Evolutionary conservation across 768 basidiomycete species (phyloP), one percentile per base, ranked within the genome.

Genomic region (Pulveroboletus sp.): DNA sequence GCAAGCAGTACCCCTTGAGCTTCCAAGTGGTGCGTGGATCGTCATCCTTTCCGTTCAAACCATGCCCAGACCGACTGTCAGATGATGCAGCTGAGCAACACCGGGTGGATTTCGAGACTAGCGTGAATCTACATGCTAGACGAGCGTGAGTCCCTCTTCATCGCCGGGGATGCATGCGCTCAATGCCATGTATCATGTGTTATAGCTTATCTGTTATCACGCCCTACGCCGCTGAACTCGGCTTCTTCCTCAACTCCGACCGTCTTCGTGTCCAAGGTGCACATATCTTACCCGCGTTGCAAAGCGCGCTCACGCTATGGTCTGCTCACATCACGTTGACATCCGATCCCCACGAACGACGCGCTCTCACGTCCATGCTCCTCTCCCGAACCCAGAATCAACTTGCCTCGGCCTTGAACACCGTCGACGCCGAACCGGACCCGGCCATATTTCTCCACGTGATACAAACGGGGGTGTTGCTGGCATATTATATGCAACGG

Each of bases 401-500:
- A 39, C 69, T 72, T 5, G 69, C 73, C 9, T 71, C 71, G 5
- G 75, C 35, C 54, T 62, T 78, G 68, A 74, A 78, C 18, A 67
- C 74, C n/a, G 55, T 57, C 24, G 61, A 62, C 15, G 49, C 61
- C 28, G 62, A 59, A 39, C 58, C 57, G 4, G 70, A 60, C 58
- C 74, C 58, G 53, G 69, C 51, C 61, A 69, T 49, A 58, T 68
- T 80, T 30, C 57, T 83, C 15, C 76, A 82, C 45, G 76, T 80
- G 14, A 58, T 84, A 8, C 83, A 85, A 52, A 75, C 80, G 0
- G 77, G 86, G 51, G 68, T 87, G 5, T 72, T 89, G n/a, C 70
- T 89, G 26, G 71, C 81, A 1, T 76, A 80, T 57, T 86, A 83
- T 62, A 80, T 87, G 59, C 78, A 83, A 59, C 77, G 79, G 42